A percentile compares a stretch with the other conserved stretches of the same genome.
phyloP scores from a whole-genome alignment of 139 green algal species.

The Chlamydomonas sphaeroides region DNA sequence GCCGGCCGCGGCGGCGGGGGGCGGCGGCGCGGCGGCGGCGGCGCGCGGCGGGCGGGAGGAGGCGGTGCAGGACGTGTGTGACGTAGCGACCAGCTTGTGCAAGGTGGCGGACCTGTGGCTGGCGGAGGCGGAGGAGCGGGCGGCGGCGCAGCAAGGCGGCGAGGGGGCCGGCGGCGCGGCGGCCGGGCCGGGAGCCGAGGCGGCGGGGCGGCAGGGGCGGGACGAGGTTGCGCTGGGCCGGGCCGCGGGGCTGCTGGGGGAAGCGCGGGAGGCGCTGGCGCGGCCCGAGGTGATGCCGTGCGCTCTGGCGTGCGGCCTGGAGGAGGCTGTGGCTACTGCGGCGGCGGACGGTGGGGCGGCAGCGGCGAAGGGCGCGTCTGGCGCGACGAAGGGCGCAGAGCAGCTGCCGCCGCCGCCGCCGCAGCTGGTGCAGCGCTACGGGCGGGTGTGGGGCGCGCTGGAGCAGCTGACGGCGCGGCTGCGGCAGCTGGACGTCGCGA shows the following conservation, averaged over 20 bases:
- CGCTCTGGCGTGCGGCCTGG: background rate
- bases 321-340: background rate
- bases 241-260: background rate
- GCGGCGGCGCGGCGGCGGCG: background rate
- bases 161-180: background rate
- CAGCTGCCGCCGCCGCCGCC: background rate
- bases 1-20: background rate
- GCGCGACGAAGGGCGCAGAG: background rate
- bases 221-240: background rate
- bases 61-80: constrained; percentile 7
- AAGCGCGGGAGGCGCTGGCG: constrained; percentile 1
- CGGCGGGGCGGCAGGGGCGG: background rate
- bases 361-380: background rate
- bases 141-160: background rate
- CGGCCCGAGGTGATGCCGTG: constrained; percentile 4
- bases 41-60: background rate
- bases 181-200: too few relatives aligned
- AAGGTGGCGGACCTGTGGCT: constrained; percentile 34
- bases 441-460: constrained; percentile 19
- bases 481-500: background rate
- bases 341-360: background rate
- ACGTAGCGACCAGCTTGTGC: constrained; percentile 11
- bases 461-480: constrained; percentile 15
- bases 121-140: background rate
- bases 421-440: constrained; percentile 4